A percentile compares a stretch with the other conserved stretches of the same genome.
These are phyloP conservation scores for Schizopora paradoxa DNA, from an alignment of 1,284 basidiomycete genomes.

Conservation along the genomic window DNA sequence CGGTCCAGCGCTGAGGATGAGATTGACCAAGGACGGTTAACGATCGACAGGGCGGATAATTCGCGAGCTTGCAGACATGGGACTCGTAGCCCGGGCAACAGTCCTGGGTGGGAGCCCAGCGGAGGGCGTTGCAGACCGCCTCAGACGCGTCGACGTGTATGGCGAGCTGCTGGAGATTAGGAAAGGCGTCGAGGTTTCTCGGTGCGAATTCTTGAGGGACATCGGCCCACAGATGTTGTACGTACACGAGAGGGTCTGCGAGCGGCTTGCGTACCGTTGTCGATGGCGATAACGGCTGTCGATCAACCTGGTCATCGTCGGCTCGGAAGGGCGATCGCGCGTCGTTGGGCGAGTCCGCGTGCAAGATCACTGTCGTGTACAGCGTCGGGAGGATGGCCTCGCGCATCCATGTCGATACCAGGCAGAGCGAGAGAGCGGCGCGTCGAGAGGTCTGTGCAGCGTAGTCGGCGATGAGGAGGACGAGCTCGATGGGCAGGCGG, in stretches of 20 bases:
- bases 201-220: conserved; percentile 12
- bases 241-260: conserved; percentile 8
- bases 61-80: background rate
- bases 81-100: too few species aligned
- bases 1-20: conserved; percentile 16
- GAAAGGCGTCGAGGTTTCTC: conserved; percentile 11
- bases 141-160: conserved; percentile 14
- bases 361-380: conserved; percentile 14
- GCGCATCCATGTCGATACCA: conserved; percentile 16
- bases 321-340: conserved; percentile 8
- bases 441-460: conserved; percentile 6
- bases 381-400: conserved; percentile 10
- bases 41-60: conserved; percentile 13
- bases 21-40: conserved; percentile 18
- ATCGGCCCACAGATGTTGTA: conserved; percentile 15
- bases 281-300: background rate
- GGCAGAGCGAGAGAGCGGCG: conserved; percentile 15
- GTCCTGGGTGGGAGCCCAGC: conserved; percentile 5
- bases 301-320: too few species aligned
- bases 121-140: conserved; percentile 7
- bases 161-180: conserved; percentile 14
- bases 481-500: conserved; percentile 17
- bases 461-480: conserved; percentile 16
- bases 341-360: conserved; percentile 8
- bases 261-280: too few species aligned